These are phyloP conservation scores for Fraxinus quadrangulata DNA, from an alignment of 257 asterid species.

Conservation along the genomic window DNA sequence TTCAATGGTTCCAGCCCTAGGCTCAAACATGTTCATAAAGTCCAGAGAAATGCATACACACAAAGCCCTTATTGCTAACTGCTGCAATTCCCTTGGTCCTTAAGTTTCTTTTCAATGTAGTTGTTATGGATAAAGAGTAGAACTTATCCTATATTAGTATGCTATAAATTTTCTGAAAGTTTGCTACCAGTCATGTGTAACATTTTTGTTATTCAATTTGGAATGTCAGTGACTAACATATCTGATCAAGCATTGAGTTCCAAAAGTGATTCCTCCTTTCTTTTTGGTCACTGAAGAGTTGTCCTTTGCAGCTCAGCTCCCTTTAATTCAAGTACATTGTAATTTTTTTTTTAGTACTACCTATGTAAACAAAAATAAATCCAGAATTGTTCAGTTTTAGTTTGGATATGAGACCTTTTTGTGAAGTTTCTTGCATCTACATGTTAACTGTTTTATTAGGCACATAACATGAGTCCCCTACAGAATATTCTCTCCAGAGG, in stretches of 20 bases:
- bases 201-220: background rate
- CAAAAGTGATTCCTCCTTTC: background rate
- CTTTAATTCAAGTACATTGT: background rate
- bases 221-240: no score
- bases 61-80: conserved; percentile 7
- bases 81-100: conserved; percentile 7
- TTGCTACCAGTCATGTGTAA: background rate
- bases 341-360: background rate
- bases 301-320: background rate
- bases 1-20: background rate
- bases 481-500: conserved; percentile 95
- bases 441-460: conserved; percentile 12
- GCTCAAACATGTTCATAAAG: background rate
- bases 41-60: background rate
- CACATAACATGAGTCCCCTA: conserved; percentile 23
- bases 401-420: background rate
- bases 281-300: background rate
- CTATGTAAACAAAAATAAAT: background rate
- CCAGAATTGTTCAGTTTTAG: background rate
- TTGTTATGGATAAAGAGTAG: background rate
- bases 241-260: background rate
- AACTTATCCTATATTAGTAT: background rate
- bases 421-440: background rate
- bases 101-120: background rate
- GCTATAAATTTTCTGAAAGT: background rate